Base-by-base conservation (phyloP, 257 asterid species). In the Salvia rosmarinus region DNA sequence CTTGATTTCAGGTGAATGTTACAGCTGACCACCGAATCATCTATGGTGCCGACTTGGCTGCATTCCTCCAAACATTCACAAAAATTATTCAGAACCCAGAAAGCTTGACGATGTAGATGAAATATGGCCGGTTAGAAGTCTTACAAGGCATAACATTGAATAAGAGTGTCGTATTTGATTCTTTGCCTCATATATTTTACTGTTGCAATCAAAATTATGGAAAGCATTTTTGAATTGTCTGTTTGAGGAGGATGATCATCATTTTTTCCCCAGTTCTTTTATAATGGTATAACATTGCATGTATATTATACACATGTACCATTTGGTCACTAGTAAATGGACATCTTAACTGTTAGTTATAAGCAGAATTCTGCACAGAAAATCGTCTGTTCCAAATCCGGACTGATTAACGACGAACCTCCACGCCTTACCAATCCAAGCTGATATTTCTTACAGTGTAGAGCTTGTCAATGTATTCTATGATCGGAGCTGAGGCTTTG, bases 41-140 rank as follows among this genome's bases (percentile, higher is more conserved):
- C 42, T 57, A 57, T 13, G 63, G 63, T 28, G 63, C 63, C 14
- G 63, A 56, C 63, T 56, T 56, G 40, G 63, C 63, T 13, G 63
- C 63, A 25, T 56, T 28, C 63, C 63, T 56, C 14, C n/a, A 56
- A 56, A 56, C 63, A 56, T 88, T 90, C 55, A 47, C 94, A 43
- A 88, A 81, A 87, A 88, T 90, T 35, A 51, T 88, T 55, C 87
- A 88, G 82, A 84, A 84, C 70, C 97, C 96, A 1, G 94, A 90
- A 58, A 82, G 85, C 84, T 82, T 90, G 86, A 88, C 97, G 6
- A 72, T 87, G 89, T 90, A 90, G 90, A 83, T 68, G 73, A 6
- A 57, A 60, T 47, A 39, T 17, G 12, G 46, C 39, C 37, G 42
- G 50, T 59, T 23, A 79, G 44, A 47, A 43, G 35, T 50, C 52